Percentiles rank a stretch among this genome's conserved stretches.
These are phyloP conservation scores for Endothia cerciana DNA, from an alignment of 2,329 filamentous ascomycete species.

Conservation along the genomic window DNA sequence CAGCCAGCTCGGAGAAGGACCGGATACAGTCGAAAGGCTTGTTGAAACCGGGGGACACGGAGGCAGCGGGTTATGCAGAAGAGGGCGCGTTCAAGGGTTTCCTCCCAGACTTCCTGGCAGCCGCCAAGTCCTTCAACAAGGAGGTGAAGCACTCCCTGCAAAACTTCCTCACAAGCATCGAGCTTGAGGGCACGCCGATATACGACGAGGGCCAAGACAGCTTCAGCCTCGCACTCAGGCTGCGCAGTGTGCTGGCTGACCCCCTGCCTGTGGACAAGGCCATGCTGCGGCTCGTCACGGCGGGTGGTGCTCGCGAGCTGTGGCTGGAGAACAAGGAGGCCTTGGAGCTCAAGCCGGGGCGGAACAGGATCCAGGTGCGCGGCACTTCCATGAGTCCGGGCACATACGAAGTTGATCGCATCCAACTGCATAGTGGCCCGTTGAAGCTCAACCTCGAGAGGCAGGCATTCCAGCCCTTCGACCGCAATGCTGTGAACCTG, in stretches of 20 bases:
- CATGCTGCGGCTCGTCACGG: conserved; percentile 65
- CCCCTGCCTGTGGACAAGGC: conserved; percentile 68
- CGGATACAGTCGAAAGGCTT: conserved; percentile 46
- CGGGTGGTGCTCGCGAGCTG: conserved; percentile 62
- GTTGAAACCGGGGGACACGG: conserved; percentile 37
- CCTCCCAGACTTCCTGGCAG: conserved; percentile 50
- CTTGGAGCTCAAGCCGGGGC: conserved; percentile 58
- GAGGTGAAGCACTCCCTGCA: conserved; percentile 71
- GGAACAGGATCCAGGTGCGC: conserved; percentile 49
- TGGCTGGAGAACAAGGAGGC: conserved; percentile 40
- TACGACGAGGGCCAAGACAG: conserved; percentile 76
- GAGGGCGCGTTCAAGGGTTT: conserved; percentile 50
- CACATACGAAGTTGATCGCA: conserved; percentile 73
- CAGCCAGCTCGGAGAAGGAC: conserved; percentile 58
- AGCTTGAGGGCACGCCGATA: conserved; percentile 68
- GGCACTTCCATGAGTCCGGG: conserved; percentile 67
- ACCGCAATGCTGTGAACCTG: conserved; percentile 56
- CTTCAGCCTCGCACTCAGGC: conserved; percentile 69
- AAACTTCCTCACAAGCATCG: conserved; percentile 73
- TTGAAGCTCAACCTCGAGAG: conserved; percentile 69
- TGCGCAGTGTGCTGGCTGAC: conserved; percentile 75
- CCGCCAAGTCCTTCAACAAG: conserved; percentile 50
- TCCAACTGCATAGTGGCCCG: conserved; percentile 67
- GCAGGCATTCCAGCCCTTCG: conserved; percentile 51
- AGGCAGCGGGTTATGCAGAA: conserved; percentile 38